phyloP scores from a whole-genome alignment of 2,329 filamentous ascomycete genomes.

The Claviceps sp. region DNA sequence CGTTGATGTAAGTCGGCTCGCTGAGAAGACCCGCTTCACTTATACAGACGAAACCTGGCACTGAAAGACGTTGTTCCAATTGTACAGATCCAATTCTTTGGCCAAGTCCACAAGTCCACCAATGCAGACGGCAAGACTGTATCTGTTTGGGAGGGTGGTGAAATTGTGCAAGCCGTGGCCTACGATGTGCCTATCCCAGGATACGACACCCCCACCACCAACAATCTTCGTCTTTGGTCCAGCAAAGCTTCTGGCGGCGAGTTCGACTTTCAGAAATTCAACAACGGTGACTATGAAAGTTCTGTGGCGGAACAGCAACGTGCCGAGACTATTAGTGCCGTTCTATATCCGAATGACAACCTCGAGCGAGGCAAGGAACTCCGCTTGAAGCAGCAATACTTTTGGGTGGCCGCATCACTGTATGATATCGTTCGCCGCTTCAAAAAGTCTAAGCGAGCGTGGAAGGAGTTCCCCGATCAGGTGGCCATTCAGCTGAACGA shows the following conservation, averaged over 20 bases:
- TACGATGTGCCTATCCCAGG: slow-evolving; percentile 91
- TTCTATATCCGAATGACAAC: slow-evolving; percentile 96
- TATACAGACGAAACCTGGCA: background rate
- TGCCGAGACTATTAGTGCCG: slow-evolving; percentile 96
- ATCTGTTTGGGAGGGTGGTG: slow-evolving; percentile 79
- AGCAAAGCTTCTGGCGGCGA: slow-evolving; percentile 95
- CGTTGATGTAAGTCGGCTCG: slow-evolving; percentile 50
- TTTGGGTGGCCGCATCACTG: slow-evolving; percentile 95
- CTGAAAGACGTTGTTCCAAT: background rate
- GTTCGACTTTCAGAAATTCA: slow-evolving; percentile 99
- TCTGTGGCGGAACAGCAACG: slow-evolving; percentile 96
- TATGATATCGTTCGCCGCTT: slow-evolving; percentile 94
- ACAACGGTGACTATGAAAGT: slow-evolving; percentile 93
- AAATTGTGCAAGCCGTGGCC: slow-evolving; percentile 81
- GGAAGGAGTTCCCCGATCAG: slow-evolving; percentile 86
- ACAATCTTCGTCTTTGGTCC: slow-evolving; percentile 94
- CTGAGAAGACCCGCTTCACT: background rate
- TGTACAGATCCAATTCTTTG: slow-evolving; percentile 80
- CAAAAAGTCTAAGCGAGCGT: slow-evolving; percentile 89
- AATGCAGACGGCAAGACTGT: slow-evolving; percentile 65
- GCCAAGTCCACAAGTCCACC: slow-evolving; percentile 60
- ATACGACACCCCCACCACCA: slow-evolving; percentile 78
- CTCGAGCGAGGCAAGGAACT: slow-evolving; percentile 93
- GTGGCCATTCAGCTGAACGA: slow-evolving; percentile 97
- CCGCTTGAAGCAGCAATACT: slow-evolving; percentile 97